phyloP scores from a whole-genome alignment of 768 basidiomycete species.

The Hortiboletus campestris region DNA sequence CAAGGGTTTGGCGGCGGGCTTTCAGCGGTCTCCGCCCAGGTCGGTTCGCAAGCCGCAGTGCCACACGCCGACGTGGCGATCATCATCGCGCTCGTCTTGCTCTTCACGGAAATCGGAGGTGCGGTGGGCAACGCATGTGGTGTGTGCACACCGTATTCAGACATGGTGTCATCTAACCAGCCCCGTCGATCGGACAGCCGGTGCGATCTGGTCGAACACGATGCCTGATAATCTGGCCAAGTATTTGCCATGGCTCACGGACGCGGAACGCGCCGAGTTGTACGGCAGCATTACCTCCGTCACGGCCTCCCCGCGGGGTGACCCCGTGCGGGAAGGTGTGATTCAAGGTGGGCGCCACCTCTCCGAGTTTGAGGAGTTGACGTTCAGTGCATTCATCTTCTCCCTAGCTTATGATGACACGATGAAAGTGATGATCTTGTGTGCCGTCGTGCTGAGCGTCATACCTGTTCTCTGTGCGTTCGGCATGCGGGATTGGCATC shows the following conservation, averaged over 20 bases:
- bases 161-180: too few relatives aligned
- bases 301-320: constrained; percentile 43
- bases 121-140: constrained; percentile 64
- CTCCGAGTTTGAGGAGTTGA: neutral
- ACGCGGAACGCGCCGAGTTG: constrained; percentile 42
- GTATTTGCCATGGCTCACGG: constrained; percentile 50
- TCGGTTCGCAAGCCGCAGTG: constrained; percentile 65
- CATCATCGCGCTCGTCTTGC: constrained; percentile 63
- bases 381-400: too few relatives aligned
- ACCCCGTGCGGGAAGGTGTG: constrained; percentile 63
- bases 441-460: constrained; percentile 51
- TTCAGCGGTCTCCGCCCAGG: constrained; percentile 54
- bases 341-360: constrained; percentile 43
- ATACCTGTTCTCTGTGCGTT: constrained; percentile 58
- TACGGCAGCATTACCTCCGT: constrained; percentile 59
- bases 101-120: constrained; percentile 68
- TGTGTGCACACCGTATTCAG: constrained; percentile 17
- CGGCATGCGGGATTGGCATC: constrained; percentile 63
- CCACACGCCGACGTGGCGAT: constrained; percentile 64
- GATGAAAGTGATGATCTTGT: constrained; percentile 55
- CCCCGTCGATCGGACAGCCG: constrained; percentile 37
- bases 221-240: constrained; percentile 63
- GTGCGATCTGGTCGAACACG: constrained; percentile 59
- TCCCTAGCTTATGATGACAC: constrained; percentile 50
- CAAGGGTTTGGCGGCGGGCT: constrained; percentile 77